Evolutionary conservation across 176 grass and related monocot species (phyloP).

Genomic region (bread wheat (Triticum aestivum)): IWGSC_CS_RefSeq_v2.1 NC_057811.1:486518763-486519262

Average conservation of each 20-base stretch:
- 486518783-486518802: constrained; percentile 95
- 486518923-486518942: constrained; percentile 14
- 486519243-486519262: constrained; percentile 19
- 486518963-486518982: not conserved
- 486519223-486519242: not conserved
- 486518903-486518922: not conserved
- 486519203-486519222: not conserved
- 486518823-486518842: constrained; percentile 22
- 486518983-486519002: not conserved
- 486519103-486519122: constrained; percentile 1
- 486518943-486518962: constrained; percentile 6
- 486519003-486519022: not conserved
- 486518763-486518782: constrained; percentile 90
- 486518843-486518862: not conserved
- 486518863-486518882: not conserved
- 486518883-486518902: not conserved
- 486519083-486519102: not conserved
- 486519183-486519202: not conserved
- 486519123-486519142: not conserved
- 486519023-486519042: constrained; percentile 12
- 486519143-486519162: not conserved
- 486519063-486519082: not conserved
- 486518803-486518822: constrained; percentile 22
- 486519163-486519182: not conserved
- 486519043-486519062: not conserved